These are phyloP conservation scores for Trichoderma arundinaceum DNA, from an alignment of 2,329 filamentous ascomycete species.

Conservation along the genomic window DNA sequence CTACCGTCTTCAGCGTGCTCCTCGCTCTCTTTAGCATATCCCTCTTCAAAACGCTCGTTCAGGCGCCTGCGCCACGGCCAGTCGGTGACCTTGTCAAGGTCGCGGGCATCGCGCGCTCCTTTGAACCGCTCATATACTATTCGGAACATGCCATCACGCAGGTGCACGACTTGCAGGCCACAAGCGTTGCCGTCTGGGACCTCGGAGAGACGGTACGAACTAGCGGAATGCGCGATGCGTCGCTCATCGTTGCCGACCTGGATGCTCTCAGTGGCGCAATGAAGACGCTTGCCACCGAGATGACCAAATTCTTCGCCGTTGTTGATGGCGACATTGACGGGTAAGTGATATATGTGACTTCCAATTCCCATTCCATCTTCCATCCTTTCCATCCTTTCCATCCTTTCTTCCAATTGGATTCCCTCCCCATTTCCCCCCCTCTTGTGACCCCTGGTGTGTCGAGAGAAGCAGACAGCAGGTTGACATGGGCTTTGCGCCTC, in stretches of 20 bases:
- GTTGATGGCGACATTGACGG: slow-evolving; percentile 92
- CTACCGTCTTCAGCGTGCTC: slow-evolving; percentile 66
- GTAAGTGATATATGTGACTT: slow-evolving; percentile 48
- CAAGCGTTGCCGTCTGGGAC: slow-evolving; percentile 92
- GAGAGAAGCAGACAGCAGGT: slow-evolving; percentile 27
- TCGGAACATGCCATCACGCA: slow-evolving; percentile 87
- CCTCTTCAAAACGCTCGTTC: slow-evolving; percentile 68
- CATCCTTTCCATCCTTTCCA: background rate
- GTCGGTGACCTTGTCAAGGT: slow-evolving; percentile 81
- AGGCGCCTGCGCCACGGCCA: slow-evolving; percentile 62
- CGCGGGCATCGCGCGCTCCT: slow-evolving; percentile 84
- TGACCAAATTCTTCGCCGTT: slow-evolving; percentile 90
- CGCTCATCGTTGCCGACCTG: slow-evolving; percentile 82
- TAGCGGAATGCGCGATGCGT: slow-evolving; percentile 89
- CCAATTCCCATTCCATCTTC: slow-evolving; percentile 10
- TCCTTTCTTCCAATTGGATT: background rate
- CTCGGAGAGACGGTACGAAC: slow-evolving; percentile 86
- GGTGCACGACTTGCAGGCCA: slow-evolving; percentile 86
- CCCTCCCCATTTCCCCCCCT: background rate
- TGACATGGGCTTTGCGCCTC: slow-evolving; percentile 32
- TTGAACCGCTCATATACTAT: slow-evolving; percentile 94
- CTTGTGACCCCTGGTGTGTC: slow-evolving; percentile 26
- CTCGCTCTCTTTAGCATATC: slow-evolving; percentile 68
- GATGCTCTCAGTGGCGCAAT: slow-evolving; percentile 86
- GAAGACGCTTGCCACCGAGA: slow-evolving; percentile 80